phyloP scores from a whole-genome alignment of 306 rosid genomes.

The Lupinus albus region DNA sequence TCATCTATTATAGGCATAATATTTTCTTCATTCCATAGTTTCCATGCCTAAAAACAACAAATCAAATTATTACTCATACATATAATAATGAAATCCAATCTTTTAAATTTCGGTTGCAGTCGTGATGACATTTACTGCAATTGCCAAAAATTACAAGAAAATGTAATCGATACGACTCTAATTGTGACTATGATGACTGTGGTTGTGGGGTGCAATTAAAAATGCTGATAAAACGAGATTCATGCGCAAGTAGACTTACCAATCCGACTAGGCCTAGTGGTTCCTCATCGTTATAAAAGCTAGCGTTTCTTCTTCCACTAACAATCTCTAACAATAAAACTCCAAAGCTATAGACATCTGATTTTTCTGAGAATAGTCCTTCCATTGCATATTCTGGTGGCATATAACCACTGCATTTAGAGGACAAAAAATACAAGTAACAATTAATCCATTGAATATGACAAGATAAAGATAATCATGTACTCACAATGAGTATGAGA shows the following conservation, averaged over 20 bases:
- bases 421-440: too few species aligned
- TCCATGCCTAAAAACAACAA: slow-evolving; percentile 35
- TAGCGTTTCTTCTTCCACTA: slow-evolving; percentile 3
- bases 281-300: neutral
- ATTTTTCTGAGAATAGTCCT: slow-evolving; percentile 4
- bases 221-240: too few species aligned
- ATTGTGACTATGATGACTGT: too few species aligned
- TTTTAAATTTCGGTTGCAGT: too few species aligned
- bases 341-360: slow-evolving; percentile 22
- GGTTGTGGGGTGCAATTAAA: too few species aligned
- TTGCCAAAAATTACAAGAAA: too few species aligned
- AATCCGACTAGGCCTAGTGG: neutral
- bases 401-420: slow-evolving; percentile 29
- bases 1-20: slow-evolving; percentile 20
- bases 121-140: too few species aligned
- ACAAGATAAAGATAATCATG: neutral
- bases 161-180: too few species aligned
- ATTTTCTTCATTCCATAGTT: slow-evolving; percentile 37
- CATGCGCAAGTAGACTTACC: slow-evolving; percentile 10
- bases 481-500: too few species aligned
- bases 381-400: slow-evolving; percentile 25
- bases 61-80: neutral
- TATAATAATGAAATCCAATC: too few species aligned
- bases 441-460: neutral
- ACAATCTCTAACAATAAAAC: slow-evolving; percentile 22